Percentiles rank a stretch among this genome's conserved stretches.
These are phyloP conservation scores for Lentinula edodes DNA, from an alignment of 768 basidiomycete species.

Conservation along the genomic window DNA sequence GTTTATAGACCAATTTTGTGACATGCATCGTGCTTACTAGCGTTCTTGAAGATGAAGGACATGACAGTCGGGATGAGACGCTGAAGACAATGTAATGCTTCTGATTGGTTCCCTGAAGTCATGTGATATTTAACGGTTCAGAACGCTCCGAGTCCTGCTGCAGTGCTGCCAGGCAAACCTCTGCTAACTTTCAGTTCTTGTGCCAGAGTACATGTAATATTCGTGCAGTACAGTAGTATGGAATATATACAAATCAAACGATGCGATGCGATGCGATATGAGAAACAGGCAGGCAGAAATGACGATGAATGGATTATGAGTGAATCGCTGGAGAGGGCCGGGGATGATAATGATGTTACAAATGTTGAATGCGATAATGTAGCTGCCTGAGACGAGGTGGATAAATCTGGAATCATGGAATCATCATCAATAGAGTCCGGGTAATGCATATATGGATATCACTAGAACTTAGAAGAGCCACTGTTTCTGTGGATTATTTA, in stretches of 20 bases:
- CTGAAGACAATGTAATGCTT: conserved; percentile 14
- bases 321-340: background rate
- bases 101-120: conserved; percentile 22
- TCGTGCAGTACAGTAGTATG: background rate
- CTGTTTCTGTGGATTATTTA: background rate
- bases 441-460: background rate
- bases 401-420: background rate
- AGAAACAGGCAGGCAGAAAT: background rate
- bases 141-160: no score
- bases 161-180: no score
- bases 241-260: conserved; percentile 1
- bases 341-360: background rate
- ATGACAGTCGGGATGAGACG: conserved; percentile 28
- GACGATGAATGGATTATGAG: background rate
- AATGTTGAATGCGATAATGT: background rate
- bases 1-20: background rate
- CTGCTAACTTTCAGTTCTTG: background rate
- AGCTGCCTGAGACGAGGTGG: background rate
- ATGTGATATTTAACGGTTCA: background rate
- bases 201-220: background rate
- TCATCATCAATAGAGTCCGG: background rate
- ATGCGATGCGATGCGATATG: background rate
- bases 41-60: conserved; percentile 39
- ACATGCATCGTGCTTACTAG: conserved; percentile 19
- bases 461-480: background rate